phyloP scores from a whole-genome alignment of 768 basidiomycete genomes.

The Hydnomerulius pinastri region DNA sequence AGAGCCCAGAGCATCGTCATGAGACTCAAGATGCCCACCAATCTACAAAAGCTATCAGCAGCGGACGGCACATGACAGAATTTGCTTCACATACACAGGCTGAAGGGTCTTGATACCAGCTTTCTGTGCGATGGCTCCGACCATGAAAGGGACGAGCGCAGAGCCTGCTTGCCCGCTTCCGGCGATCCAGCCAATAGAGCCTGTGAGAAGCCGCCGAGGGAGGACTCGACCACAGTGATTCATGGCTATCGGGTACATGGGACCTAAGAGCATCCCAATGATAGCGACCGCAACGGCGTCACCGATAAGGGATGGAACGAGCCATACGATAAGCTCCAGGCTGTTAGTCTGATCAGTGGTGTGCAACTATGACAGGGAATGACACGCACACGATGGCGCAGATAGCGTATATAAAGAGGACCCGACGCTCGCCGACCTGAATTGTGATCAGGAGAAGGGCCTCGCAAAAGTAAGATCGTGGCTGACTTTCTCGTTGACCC shows the following conservation, averaged over 20 bases:
- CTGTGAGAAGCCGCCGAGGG: constrained; percentile 37
- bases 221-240: constrained; percentile 37
- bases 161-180: constrained; percentile 54
- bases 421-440: constrained; percentile 34
- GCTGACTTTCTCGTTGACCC: constrained; percentile 29
- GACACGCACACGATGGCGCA: constrained; percentile 30
- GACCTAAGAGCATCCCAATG: constrained; percentile 70
- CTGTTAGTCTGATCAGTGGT: constrained; percentile 28
- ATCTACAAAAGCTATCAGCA: constrained; percentile 2
- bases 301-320: constrained; percentile 64
- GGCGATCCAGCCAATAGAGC: constrained; percentile 51
- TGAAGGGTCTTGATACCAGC: constrained; percentile 47
- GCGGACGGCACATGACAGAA: not conserved
- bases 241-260: constrained; percentile 64
- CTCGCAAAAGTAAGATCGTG: no score
- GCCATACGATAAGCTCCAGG: constrained; percentile 69
- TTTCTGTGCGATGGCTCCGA: constrained; percentile 43
- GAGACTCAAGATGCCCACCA: constrained; percentile 40
- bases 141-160: constrained; percentile 52
- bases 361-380: not conserved
- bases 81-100: constrained; percentile 45
- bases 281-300: constrained; percentile 64
- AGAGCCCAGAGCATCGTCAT: constrained; percentile 41
- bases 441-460: not conserved
- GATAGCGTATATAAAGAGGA: constrained; percentile 29